Evolutionary conservation across 805 yeast species (phyloP), one percentile per base, ranked within the genome.

Genomic region (Metschnikowia gelsemii): DNA sequence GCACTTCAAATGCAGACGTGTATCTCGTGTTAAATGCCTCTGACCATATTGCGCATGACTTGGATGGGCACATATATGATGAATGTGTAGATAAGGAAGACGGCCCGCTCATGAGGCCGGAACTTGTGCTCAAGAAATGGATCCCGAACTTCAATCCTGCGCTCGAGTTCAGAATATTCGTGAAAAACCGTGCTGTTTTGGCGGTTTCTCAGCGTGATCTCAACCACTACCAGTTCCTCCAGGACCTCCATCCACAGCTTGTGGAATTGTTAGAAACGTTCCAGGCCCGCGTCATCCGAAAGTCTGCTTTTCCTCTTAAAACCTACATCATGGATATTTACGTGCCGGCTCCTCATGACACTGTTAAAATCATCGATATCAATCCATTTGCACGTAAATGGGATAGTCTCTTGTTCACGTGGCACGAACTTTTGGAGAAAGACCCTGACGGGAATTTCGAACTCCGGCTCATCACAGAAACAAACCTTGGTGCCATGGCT

Each of bases 171-270:
- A 72, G 99, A 44, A 79, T 90, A 23, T 93, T 89, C 63, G 86
- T 93, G 1, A 74, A 75, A 42, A 75, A 80, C 40, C 63, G 80
- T 3, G 63, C 68, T 33, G 65, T 93, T 5, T 58, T 90, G 5
- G 98, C 85, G 0, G 79, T 84, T 2, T 73, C 89, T 1, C 99
- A 91, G 61, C 69, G 99, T 40, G 97, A 93, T 59, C 69, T 88
- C 56, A 87, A 90, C 60, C 83, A 76, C 56, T 93, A 90, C 56
- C 81, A 78, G 23, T 93, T 79, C 52, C 66, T 93, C 29, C 72
- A 65, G 5, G 74, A 73, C 0, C 53, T 86, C 28, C 58, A 68
- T n/a, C 72, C 68, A 3, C 66, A 71, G 7, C 58, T 90, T 8
- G 58, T 61, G 18, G 70, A 62, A 5, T 59, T 69, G 12, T 74